Base-by-base conservation (phyloP, 345 rosid genomes). In the Euphorbia lathyris region DNA sequence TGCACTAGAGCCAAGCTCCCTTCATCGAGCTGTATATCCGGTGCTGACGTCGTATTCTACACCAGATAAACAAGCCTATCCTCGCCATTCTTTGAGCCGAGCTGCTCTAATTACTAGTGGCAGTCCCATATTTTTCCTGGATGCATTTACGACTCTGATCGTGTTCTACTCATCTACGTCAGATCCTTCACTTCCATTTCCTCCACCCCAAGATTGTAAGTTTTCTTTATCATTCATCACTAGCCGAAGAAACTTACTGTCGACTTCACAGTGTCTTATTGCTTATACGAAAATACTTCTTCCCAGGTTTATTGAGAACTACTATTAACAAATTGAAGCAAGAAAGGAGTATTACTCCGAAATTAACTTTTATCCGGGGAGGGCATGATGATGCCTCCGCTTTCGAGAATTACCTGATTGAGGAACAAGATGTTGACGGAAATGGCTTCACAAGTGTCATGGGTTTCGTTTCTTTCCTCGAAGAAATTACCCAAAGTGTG, bases 121-220 rank as follows among this genome's bases (percentile, higher is more conserved):
- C 20, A 95, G 99, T 80, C 98, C 99, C 6, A 92, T 92, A 80
- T 95, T 90, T 77, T 88, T 92, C 89, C 90, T 95, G 0, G 98
- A 95, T 64, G 99, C 98, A 34, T 95, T 87, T 81, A 90, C 98
- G 4, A 87, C 87, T 50, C 75, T 95, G 65, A 88, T 90, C 17
- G 99, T 92, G 51, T 92, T 90, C 73, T 92, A 95, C 82, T 88
- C 96, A 65, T 95, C 98, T 43, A 86, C 94, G 23, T 92, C 94
- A 32, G 97, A 92, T 74, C 91, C 91, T 5, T 51, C 88, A 12
- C 83, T 95, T 69, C 94, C 99, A 69, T 95, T 87, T 68, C 98
- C 98, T 74, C 98, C 97, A 7, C 98, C 99, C 0, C 96, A 92
- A 22, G 90, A 95, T 74, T 95, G 99, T 92, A 85, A 88, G 99